phyloP scores from a whole-genome alignment of 805 yeast genomes.

The Saccharomycopsis malanga region DNA sequence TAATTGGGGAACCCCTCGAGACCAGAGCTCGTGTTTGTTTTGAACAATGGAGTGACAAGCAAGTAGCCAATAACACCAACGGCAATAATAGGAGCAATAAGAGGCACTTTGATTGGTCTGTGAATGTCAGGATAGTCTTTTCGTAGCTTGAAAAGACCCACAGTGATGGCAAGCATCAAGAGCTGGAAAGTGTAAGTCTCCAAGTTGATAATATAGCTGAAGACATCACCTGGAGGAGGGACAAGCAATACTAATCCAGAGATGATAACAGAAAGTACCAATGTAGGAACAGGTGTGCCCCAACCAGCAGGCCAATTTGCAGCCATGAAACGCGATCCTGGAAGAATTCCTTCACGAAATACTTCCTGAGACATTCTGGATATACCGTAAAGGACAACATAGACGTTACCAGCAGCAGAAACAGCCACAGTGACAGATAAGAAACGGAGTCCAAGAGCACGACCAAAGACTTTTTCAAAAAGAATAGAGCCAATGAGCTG shows the following conservation, averaged over 20 bases:
- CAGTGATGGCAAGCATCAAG: constrained; percentile 16
- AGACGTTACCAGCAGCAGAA: constrained; percentile 56
- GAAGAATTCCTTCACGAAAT: constrained; percentile 56
- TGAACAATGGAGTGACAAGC: constrained; percentile 17
- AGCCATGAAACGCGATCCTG: constrained; percentile 45
- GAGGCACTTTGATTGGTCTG: constrained; percentile 20
- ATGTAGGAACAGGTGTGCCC: constrained; percentile 49
- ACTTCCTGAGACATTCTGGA: constrained; percentile 61
- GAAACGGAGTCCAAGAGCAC: constrained; percentile 43
- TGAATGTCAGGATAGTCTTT: constrained; percentile 18
- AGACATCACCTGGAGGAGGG: constrained; percentile 23
- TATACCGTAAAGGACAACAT: constrained; percentile 52
- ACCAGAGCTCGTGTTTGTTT: constrained; percentile 1
- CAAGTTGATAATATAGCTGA: constrained; percentile 20
- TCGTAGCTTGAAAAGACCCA: constrained; percentile 20
- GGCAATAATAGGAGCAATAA: constrained; percentile 18
- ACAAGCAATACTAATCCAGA: constrained; percentile 23
- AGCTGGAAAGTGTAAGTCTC: constrained; percentile 20
- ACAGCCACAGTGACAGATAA: constrained; percentile 51
- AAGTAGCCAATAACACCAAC: constrained; percentile 10
- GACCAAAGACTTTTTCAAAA: constrained; percentile 50
- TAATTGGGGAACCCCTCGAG: constrained; percentile 19
- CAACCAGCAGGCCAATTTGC: constrained; percentile 41
- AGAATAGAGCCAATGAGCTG: constrained; percentile 53
- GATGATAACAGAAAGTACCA: constrained; percentile 30